Evolutionary conservation across 1,139 yeast species (phyloP).

Genomic region (Torulaspora globosa): DNA sequence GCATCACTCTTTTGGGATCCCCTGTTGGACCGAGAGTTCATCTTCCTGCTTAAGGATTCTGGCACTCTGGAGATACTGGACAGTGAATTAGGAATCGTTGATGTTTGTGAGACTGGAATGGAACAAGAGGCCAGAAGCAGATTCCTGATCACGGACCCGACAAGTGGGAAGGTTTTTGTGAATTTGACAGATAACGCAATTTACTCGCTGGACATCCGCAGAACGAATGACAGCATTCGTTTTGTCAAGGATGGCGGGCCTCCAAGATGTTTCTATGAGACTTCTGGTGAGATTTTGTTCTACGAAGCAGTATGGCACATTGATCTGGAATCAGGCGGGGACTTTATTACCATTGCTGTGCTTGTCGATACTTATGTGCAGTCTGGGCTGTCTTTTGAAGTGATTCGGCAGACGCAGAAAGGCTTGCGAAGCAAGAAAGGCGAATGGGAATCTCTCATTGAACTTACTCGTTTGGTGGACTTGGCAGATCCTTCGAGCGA

Average conservation of each 20-base stretch:
- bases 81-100: conserved; percentile 14
- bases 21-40: conserved; percentile 11
- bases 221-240: conserved; percentile 3
- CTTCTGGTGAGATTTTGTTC: conserved; percentile 7
- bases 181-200: conserved; percentile 14
- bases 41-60: conserved; percentile 20
- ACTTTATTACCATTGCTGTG: conserved; percentile 9
- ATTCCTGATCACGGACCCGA: conserved; percentile 18
- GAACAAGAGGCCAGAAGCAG: conserved; percentile 3
- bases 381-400: conserved; percentile 10
- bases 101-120: conserved; percentile 14
- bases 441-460: conserved; percentile 10
- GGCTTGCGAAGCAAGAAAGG: conserved; percentile 5
- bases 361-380: conserved; percentile 3
- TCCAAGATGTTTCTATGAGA: conserved; percentile 9
- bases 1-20: conserved; percentile 18
- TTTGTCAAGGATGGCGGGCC: conserved; percentile 8
- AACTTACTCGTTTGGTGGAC: conserved; percentile 3
- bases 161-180: conserved; percentile 15
- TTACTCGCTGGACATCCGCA: conserved; percentile 9
- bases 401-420: conserved; percentile 10
- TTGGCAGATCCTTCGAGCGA: not conserved
- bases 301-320: conserved; percentile 15
- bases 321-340: conserved; percentile 9
- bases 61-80: conserved; percentile 22